Conservation (phyloP, 192 early-diverging fungal genomes). For the Podila horticola region DNA sequence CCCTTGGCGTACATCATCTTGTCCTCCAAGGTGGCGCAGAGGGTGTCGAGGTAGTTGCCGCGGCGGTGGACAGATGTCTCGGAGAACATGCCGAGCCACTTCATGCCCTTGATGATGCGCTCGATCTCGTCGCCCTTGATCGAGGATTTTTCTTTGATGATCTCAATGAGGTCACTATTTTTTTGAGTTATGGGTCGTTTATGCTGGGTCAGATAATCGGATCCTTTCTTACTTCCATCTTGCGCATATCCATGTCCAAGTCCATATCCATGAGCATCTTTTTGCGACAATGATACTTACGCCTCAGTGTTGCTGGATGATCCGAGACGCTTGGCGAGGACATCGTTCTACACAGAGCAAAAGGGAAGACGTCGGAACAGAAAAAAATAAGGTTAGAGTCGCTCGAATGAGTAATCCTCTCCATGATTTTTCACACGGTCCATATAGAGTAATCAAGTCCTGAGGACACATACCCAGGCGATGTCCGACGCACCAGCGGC, state of each 20-base stretch:
- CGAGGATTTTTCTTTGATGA: conserved; percentile 75
- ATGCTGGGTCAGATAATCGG: not conserved
- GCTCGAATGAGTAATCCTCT: not conserved
- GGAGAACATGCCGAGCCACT: conserved; percentile 90
- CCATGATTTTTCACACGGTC: conserved; percentile 11
- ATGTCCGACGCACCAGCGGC: conserved; percentile 63
- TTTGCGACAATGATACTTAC: conserved; percentile 27
- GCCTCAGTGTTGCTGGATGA: conserved; percentile 42
- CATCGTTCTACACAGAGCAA: conserved; percentile 59
- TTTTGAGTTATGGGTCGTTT: not conserved
- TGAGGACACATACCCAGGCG: conserved; percentile 66
- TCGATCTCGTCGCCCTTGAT: conserved; percentile 65
- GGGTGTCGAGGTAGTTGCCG: conserved; percentile 87
- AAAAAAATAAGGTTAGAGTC: not conserved
- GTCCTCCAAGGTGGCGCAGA: conserved; percentile 95
- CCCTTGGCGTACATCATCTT: conserved; percentile 94
- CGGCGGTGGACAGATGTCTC: conserved; percentile 66
- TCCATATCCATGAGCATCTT: not conserved
- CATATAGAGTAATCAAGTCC: not conserved
- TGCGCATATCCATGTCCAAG: not conserved
- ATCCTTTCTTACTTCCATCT: not conserved
- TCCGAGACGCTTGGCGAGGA: conserved; percentile 71
- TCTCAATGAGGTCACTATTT: conserved; percentile 62
- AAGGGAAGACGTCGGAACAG: not conserved
- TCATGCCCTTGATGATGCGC: conserved; percentile 77